Percentiles rank a stretch among this genome's conserved stretches.
Evolutionary conservation across 2,329 filamentous ascomycete genomes (phyloP).

Genomic region (Lecanosticta acicola): DNA sequence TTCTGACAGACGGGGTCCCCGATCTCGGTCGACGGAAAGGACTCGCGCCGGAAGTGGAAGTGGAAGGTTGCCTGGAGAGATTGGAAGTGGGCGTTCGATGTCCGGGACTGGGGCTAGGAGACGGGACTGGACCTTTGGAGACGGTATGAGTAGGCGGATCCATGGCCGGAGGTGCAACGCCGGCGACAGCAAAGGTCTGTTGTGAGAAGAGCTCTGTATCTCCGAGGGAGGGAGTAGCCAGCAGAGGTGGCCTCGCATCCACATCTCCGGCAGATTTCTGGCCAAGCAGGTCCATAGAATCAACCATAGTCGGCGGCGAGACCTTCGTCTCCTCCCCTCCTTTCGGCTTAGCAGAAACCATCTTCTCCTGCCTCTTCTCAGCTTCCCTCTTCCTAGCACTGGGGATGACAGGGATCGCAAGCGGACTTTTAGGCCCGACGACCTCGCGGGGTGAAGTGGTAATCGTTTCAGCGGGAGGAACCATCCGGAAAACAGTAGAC

Average conservation of each 20-base stretch:
- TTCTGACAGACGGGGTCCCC: slow-evolving; percentile 2
- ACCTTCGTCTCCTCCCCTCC: neutral
- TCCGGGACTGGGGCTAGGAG: no score
- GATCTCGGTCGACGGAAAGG: slow-evolving; percentile 6
- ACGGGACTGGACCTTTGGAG: neutral
- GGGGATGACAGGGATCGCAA: neutral
- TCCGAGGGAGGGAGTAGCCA: neutral
- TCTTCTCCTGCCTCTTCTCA: neutral
- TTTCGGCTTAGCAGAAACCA: no score
- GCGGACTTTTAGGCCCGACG: neutral
- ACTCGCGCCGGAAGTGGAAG: slow-evolving; percentile 3
- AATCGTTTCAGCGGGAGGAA: neutral
- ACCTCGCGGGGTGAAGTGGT: neutral
- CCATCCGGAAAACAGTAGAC: neutral
- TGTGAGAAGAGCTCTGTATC: neutral
- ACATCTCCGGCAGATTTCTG: neutral
- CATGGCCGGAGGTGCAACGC: neutral
- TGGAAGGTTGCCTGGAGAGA: neutral
- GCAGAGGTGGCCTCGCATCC: neutral
- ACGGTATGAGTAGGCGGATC: neutral
- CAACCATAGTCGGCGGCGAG: neutral
- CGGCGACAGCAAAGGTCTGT: neutral
- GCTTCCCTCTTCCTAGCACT: neutral
- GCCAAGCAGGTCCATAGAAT: neutral
- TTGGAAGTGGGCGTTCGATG: neutral